phyloP scores from a whole-genome alignment of 2,329 filamentous ascomycete genomes.

The Epichloe gansuensis region DNA sequence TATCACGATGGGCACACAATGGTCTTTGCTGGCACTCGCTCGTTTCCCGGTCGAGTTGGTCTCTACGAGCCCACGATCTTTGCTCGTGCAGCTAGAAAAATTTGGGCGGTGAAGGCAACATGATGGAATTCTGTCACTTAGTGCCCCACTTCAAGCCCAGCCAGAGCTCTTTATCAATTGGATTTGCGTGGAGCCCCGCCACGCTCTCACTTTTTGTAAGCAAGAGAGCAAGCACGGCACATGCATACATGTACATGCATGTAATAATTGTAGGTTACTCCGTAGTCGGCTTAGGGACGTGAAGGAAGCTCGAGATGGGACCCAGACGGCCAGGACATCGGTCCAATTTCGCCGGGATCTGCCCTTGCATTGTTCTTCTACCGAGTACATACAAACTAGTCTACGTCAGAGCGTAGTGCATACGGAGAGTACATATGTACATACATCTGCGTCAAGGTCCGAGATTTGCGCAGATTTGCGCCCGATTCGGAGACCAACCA shows the following conservation, averaged over 20 bases:
- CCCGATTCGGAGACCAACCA: too few species aligned
- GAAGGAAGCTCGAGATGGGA: too few species aligned
- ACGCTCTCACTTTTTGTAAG: not conserved
- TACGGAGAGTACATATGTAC: too few species aligned
- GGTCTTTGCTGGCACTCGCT: not conserved
- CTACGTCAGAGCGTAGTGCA: not conserved
- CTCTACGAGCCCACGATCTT: not conserved
- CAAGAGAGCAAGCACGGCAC: constrained; percentile 1
- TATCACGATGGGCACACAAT: not conserved
- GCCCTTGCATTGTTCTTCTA: not conserved
- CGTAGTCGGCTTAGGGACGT: too few species aligned
- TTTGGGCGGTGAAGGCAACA: constrained; percentile 15
- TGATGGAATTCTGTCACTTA: constrained; percentile 10
- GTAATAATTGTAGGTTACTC: too few species aligned
- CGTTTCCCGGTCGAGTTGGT: not conserved
- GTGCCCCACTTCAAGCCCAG: constrained; percentile 3
- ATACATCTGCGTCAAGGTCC: too few species aligned
- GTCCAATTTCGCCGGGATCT: too few species aligned
- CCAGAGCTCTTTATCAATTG: not conserved
- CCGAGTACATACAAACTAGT: too few species aligned
- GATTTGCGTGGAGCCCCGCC: not conserved
- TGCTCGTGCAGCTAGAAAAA: constrained; percentile 9
- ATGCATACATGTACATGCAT: not conserved
- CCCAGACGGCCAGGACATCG: too few species aligned
- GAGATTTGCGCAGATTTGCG: too few species aligned